Conservation (phyloP, 345 rosid genomes). For the Lagerstroemia speciosa region DNA sequence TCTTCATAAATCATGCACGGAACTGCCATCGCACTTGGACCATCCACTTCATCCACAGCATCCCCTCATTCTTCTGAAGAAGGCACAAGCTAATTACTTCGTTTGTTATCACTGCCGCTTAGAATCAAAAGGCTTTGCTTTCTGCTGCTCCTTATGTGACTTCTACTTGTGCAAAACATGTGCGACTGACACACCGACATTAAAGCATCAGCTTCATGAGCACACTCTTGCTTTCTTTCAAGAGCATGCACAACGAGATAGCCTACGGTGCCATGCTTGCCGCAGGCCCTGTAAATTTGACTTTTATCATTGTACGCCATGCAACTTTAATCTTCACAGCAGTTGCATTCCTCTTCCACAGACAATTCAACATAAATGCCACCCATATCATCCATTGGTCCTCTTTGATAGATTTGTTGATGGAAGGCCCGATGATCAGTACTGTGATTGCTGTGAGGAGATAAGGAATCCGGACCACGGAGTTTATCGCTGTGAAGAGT, state of each 20-base stretch:
- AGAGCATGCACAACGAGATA: no score
- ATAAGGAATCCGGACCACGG: conserved; percentile 1
- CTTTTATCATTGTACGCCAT: background rate
- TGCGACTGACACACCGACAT: background rate
- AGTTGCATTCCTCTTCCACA: background rate
- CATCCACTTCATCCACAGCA: conserved; percentile 1
- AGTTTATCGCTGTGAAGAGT: background rate
- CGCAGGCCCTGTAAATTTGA: background rate
- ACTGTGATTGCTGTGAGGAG: background rate
- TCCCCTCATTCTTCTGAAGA: background rate
- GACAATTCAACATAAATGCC: background rate
- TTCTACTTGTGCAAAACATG: background rate
- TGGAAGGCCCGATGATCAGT: background rate
- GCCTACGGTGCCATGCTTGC: background rate
- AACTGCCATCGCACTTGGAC: background rate
- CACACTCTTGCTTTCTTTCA: background rate
- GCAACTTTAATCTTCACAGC: conserved; percentile 1
- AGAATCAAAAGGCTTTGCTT: background rate
- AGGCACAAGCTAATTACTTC: background rate
- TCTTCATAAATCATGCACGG: conserved; percentile 2
- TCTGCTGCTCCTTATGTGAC: background rate
- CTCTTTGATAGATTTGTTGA: background rate
- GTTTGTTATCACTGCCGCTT: background rate
- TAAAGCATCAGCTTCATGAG: background rate
- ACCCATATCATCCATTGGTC: background rate